Conservation (phyloP, 768 basidiomycete species). For the Suillus placidus region DNA sequence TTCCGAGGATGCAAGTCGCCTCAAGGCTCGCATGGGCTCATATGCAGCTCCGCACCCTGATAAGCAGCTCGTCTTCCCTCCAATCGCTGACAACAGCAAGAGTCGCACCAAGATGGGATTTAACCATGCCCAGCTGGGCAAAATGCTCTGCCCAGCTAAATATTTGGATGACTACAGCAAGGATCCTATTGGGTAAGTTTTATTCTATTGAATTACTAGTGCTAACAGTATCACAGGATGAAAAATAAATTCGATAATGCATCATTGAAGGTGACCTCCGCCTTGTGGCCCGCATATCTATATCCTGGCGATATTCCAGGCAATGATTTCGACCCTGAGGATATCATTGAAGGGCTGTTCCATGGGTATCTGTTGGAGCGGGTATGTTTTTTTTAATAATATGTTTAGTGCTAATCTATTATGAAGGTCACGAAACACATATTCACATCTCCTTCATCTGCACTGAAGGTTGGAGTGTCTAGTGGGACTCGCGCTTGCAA, state of each 20-base stretch:
- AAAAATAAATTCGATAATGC: background rate
- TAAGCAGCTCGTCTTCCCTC: background rate
- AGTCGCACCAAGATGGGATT: background rate
- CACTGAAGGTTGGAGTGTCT: background rate
- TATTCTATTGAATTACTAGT: background rate
- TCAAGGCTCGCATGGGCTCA: background rate
- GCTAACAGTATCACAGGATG: background rate
- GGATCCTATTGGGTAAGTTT: background rate
- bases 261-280: background rate
- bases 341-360: constrained; percentile 6
- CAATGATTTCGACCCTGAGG: constrained; percentile 3
- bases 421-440: constrained; percentile 6
- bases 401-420: background rate
- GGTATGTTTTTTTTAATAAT: background rate
- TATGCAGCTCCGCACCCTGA: constrained; percentile 1
- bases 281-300: constrained; percentile 7
- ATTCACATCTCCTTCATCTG: constrained; percentile 2
- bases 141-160: constrained; percentile 1
- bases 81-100: constrained; percentile 1
- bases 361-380: constrained; percentile 2
- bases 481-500: constrained; percentile 3
- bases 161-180: background rate
- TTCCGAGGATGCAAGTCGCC: background rate
- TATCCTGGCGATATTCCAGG: constrained; percentile 7
- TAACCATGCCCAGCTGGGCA: constrained; percentile 9